These are phyloP conservation scores for Poa annua DNA, from an alignment of 176 grass and related monocot genomes.

Conservation along the genomic window DNA sequence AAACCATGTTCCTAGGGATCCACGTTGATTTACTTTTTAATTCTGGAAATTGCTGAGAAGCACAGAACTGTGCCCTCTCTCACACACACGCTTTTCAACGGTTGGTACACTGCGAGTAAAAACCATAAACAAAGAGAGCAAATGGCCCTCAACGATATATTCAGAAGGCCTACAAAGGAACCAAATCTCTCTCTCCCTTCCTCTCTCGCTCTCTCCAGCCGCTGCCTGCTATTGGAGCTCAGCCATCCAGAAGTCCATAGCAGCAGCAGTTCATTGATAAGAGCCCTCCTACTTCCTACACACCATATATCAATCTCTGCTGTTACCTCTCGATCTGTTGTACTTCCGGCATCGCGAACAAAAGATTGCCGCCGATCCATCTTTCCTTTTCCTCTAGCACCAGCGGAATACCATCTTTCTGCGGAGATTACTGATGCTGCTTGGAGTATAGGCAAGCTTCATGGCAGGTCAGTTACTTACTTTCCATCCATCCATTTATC, in stretches of 20 bases:
- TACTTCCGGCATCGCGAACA: slow-evolving; percentile 42
- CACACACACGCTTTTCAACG: slow-evolving; percentile 48
- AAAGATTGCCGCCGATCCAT: slow-evolving; percentile 35
- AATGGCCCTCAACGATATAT: slow-evolving; percentile 49
- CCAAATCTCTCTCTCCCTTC: slow-evolving; percentile 23
- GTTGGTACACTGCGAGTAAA: slow-evolving; percentile 51
- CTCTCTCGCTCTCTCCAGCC: slow-evolving; percentile 9
- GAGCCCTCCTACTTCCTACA: slow-evolving; percentile 19
- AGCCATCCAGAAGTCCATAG: slow-evolving; percentile 49
- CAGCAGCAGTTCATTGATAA: slow-evolving; percentile 41
- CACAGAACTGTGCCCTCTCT: background rate
- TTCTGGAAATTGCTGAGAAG: slow-evolving; percentile 14
- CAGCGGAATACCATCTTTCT: slow-evolving; percentile 40
- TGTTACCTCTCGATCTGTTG: slow-evolving; percentile 42
- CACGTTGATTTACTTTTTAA: slow-evolving; percentile 16
- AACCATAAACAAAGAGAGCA: slow-evolving; percentile 43
- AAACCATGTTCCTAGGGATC: slow-evolving; percentile 45
- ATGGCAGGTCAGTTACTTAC: slow-evolving; percentile 48
- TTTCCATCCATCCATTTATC: slow-evolving; percentile 28
- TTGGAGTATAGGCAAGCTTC: slow-evolving; percentile 48
- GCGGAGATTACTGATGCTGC: slow-evolving; percentile 41
- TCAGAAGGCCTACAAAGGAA: slow-evolving; percentile 28
- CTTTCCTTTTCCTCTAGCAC: slow-evolving; percentile 28
- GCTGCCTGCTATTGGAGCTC: slow-evolving; percentile 49
- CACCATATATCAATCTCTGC: slow-evolving; percentile 46